A percentile compares a stretch with the other conserved stretches of the same genome.
Evolutionary conservation across 2,329 filamentous ascomycete genomes (phyloP).

Genomic region (Aspergillus sp.): DNA sequence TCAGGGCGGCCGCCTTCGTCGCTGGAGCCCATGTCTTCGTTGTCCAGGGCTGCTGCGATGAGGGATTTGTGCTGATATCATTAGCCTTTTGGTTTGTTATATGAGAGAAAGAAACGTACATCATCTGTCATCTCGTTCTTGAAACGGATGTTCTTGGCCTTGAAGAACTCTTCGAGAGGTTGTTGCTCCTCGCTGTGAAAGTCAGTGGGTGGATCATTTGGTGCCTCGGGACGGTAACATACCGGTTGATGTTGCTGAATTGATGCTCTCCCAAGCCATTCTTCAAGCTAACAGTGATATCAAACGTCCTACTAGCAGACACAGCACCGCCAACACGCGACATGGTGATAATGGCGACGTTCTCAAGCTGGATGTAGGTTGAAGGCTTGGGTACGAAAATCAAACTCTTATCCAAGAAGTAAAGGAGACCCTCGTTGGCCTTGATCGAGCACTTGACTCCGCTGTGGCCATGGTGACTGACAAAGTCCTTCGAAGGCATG

Average conservation of each 20-base stretch:
- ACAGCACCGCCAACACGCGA: constrained; percentile 91
- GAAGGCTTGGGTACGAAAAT: constrained; percentile 99
- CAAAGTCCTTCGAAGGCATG: constrained; percentile 87
- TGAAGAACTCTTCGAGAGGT: constrained; percentile 95
- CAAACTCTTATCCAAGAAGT: constrained; percentile 95
- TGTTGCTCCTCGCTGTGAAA: constrained; percentile 72
- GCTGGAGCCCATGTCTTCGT: constrained; percentile 75
- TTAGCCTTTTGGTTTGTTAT: not conserved
- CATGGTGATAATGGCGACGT: constrained; percentile 86
- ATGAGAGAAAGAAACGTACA: constrained; percentile 46
- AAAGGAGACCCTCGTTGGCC: constrained; percentile 94
- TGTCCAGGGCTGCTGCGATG: constrained; percentile 73
- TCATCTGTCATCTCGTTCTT: constrained; percentile 99
- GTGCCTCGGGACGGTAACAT: constrained; percentile 12
- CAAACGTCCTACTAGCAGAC: constrained; percentile 89
- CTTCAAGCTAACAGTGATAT: constrained; percentile 91
- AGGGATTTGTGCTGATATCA: constrained; percentile 37
- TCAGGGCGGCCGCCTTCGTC: constrained; percentile 67
- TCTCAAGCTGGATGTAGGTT: constrained; percentile 93
- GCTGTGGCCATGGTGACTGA: constrained; percentile 84
- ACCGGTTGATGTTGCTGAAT: constrained; percentile 98
- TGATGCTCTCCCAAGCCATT: constrained; percentile 79
- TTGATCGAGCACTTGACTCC: constrained; percentile 99
- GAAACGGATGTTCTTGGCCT: constrained; percentile 84
- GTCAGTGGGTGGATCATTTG: constrained; percentile 16